Evolutionary conservation across 2,329 filamentous ascomycete species (phyloP), one percentile per base, ranked within the genome.

Genomic region (Ilyonectria mors-panacis): DNA sequence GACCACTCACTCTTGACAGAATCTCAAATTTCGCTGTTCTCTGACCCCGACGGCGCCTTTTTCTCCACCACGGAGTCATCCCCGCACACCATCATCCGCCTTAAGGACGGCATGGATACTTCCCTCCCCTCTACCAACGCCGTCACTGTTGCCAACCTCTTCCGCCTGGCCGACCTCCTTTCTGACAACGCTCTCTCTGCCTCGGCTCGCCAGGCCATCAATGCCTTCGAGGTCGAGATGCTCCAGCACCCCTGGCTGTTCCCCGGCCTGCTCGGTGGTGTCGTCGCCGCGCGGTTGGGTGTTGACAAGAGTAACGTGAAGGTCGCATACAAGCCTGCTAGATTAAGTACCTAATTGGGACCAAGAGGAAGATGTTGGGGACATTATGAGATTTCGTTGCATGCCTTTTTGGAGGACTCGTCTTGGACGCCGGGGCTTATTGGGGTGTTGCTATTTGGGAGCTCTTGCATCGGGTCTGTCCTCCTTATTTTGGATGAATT

Each of bases 21-120:
- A 80, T 88, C 88, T 4, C 93, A 98, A 80, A 92, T 93, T 64
- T 80, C 84, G 1, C 85, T 93, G 17, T 98, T 98, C 83, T 93
- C 93, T 81, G 94, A 97, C 73, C 78, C 83, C 4, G 81, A 78
- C 28, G 88, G 88, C 47, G 93, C 88, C 35, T 96, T 95, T 85
- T 96, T 93, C 82, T 91, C 90, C 5, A 94, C 92, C 1, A 82
- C 86, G 5, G 82, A 84, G 13, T 81, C 86, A 47, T 89, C 91
- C 10, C 84, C 90, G 0, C 89, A 94, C 75, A 87, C 92, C 30
- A 91, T 98, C 66, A 88, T 98, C 67, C 92, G 95, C 26, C 88
- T 98, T 56, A 99, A 99, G 81, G 94, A 97, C 69, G 96, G 94
- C 70, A 98, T 98, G 88, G 96, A 99, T 80, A 94, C 94, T 6